A percentile compares a stretch with the other conserved stretches of the same genome.
These are phyloP conservation scores for Penicillium samsonianum DNA, from an alignment of 495 filamentous ascomycete genomes.

Conservation along the genomic window DNA sequence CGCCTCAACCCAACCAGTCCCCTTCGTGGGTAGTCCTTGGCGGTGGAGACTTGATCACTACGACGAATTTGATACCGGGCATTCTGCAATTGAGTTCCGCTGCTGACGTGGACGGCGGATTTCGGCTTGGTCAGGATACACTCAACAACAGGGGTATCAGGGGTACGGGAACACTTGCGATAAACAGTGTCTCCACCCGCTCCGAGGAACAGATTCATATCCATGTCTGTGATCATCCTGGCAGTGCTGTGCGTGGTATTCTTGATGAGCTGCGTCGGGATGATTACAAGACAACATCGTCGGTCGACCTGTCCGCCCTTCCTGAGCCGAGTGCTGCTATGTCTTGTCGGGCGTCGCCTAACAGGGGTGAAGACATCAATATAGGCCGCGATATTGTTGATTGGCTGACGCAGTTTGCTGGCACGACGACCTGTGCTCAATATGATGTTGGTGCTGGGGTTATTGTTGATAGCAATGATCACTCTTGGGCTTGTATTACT, in stretches of 20 bases:
- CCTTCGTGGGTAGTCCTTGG: neutral
- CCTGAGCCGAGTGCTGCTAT: conserved; percentile 1
- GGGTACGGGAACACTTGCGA: neutral
- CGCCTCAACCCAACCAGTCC: neutral
- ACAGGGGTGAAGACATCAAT: neutral
- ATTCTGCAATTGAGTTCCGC: conserved; percentile 2
- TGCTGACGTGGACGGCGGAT: conserved; percentile 3
- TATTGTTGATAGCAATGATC: neutral
- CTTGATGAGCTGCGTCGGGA: neutral
- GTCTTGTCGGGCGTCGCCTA: conserved; percentile 4
- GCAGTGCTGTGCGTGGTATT: neutral
- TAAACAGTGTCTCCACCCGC: conserved; percentile 3
- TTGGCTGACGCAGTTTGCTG: neutral
- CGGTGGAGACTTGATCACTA: conserved; percentile 5
- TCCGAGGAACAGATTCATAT: conserved; percentile 13
- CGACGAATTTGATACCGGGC: conserved; percentile 3
- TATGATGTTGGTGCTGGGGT: conserved; percentile 6
- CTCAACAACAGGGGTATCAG: neutral
- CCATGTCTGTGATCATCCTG: neutral
- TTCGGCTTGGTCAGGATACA: conserved; percentile 10
- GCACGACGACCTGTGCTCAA: neutral
- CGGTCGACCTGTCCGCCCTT: neutral
- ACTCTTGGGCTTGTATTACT: conserved; percentile 6
- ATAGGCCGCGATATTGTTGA: neutral
- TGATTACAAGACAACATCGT: neutral